phyloP scores from a whole-genome alignment of 352 stramenopile species.

The Detonula confervacea region DNA sequence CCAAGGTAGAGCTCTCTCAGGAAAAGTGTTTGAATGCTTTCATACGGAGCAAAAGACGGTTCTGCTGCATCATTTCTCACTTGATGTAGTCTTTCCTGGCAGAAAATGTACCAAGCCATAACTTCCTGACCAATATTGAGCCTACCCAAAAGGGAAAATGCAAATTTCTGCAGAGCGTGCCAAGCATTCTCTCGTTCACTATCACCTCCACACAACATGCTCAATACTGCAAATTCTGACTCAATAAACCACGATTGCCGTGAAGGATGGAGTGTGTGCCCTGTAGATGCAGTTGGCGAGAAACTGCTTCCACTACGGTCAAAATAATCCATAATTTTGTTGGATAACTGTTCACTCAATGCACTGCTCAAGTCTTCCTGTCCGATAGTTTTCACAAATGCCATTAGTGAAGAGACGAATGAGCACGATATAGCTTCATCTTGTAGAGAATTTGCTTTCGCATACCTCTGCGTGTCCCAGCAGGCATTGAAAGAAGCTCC shows the following conservation, averaged over 20 bases:
- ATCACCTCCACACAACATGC: constrained; percentile 53
- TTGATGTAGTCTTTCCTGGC: constrained; percentile 59
- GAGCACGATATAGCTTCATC: constrained; percentile 50
- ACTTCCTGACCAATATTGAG: constrained; percentile 74
- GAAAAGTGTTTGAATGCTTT: constrained; percentile 48
- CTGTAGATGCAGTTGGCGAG: background rate
- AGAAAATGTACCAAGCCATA: constrained; percentile 70
- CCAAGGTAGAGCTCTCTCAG: constrained; percentile 56
- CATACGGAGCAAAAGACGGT: background rate
- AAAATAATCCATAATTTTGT: constrained; percentile 31
- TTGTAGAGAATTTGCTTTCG: constrained; percentile 25
- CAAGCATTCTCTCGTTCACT: constrained; percentile 16
- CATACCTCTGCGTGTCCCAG: constrained; percentile 16
- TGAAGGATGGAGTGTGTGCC: constrained; percentile 24
- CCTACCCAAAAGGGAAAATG: constrained; percentile 71
- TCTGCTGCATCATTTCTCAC: constrained; percentile 1
- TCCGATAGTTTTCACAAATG: constrained; percentile 25
- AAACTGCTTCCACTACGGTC: background rate
- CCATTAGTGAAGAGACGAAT: constrained; percentile 53
- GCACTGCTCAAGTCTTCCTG: background rate
- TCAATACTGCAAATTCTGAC: constrained; percentile 65
- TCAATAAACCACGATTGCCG: constrained; percentile 69
- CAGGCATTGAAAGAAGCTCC: constrained; percentile 25
- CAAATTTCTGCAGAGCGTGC: constrained; percentile 43
- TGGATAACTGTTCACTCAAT: constrained; percentile 7